Evolutionary conservation across 805 yeast genomes (phyloP), one percentile per base, ranked within the genome.

Genomic region (Wickerhamiella lipophila): DNA sequence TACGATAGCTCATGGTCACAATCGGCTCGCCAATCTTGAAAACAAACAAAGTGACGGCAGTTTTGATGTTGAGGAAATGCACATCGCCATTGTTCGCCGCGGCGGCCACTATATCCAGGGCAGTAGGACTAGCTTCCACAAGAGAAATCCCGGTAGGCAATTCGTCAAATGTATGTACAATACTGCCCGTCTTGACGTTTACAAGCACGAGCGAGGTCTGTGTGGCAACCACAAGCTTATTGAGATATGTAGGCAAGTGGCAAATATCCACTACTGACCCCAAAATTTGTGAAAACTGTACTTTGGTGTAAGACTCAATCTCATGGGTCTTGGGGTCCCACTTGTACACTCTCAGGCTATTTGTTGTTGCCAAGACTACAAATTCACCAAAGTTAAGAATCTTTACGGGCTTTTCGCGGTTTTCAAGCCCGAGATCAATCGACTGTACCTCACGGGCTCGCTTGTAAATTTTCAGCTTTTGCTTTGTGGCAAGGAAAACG

Each of bases 171-270:
- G 76, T 74, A 67, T 64, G 83, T 21, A 92, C 57, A 22, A 79
- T 58, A 62, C 81, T 85, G 1, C 86, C 87, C 0, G 95, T 77
- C 57, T 85, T 76, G 49, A 88, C 69, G 59, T 92, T 94, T 65
- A 73, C 75, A 23, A 94, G 66, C 46, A 76, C 63, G 12, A 88
- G 50, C 42, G 75, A 72, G 1, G 74, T 64, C 3, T 79, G 70
- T 1, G 96, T 84, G n/a, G 88, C 84, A 26, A 89, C 78, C 1
- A 83, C 80, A 23, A 94, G 68, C 61, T 92, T 92, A 69, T 92
- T 92, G 59, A 94, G 65, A 61, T 89, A 88, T 0, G 99, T 89
- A 26, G 96, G 88, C 45, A 89, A 81, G 63, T 92, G 99, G 9
- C 77, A 59, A 16, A 83, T 55, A 39, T 78, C 80, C 9, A 81